phyloP scores from a whole-genome alignment of 2,329 filamentous ascomycete species.

The Calonectria pauciramosa region DNA sequence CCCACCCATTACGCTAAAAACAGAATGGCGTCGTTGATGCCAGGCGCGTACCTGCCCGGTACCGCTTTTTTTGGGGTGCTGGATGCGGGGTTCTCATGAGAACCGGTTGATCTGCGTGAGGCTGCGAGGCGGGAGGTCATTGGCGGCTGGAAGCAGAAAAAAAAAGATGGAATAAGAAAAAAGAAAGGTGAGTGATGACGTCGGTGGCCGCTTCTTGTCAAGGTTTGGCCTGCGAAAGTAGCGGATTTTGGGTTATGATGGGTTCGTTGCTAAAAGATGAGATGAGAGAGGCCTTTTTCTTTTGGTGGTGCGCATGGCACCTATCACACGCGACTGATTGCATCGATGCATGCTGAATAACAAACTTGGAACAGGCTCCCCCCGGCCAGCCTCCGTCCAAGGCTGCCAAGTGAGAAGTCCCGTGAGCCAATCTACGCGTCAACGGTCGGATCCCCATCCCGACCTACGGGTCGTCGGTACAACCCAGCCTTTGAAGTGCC shows the following conservation, averaged over 20 bases:
- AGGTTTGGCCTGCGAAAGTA: not conserved
- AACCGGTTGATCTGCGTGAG: not conserved
- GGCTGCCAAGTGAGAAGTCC: not conserved
- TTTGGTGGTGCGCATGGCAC: not conserved
- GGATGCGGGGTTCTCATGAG: not conserved
- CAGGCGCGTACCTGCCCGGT: not conserved
- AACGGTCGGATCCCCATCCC: not conserved
- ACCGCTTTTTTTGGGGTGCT: not conserved
- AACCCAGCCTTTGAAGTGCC: too few species aligned
- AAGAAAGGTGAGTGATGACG: not conserved
- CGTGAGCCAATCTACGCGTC: not conserved
- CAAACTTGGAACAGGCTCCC: constrained; percentile 3
- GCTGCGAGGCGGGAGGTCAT: not conserved
- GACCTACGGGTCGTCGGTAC: not conserved
- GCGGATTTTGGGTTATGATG: not conserved
- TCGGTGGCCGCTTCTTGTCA: not conserved
- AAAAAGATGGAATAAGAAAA: not conserved
- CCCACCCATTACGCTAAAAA: constrained; percentile 9
- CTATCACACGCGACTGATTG: not conserved
- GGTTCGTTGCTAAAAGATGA: not conserved
- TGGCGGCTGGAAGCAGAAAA: not conserved
- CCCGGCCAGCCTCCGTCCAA: not conserved
- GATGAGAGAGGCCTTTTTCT: not conserved
- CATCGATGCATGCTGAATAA: not conserved
- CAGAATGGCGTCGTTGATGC: constrained; percentile 4